Evolutionary conservation across 306 rosid species (phyloP).

Genomic region (Cucurbita pepo): DNA sequence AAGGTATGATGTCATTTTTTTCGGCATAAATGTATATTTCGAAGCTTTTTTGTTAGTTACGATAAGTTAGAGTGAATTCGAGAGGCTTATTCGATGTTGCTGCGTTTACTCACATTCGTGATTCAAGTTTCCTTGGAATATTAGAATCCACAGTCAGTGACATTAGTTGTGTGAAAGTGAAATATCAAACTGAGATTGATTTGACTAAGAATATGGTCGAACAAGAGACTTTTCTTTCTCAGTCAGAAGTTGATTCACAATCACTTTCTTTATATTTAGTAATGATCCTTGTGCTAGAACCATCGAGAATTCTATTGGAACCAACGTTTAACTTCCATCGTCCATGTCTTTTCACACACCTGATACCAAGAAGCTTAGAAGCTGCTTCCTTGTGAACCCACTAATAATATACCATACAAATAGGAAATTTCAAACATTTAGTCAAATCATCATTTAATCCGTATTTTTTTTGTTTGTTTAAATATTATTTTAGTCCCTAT

Average conservation of each 20-base stretch:
- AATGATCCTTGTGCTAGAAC: neutral
- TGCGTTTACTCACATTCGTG: neutral
- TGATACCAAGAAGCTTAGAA: neutral
- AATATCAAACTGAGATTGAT: neutral
- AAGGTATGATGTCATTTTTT: constrained; percentile 14
- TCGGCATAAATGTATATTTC: neutral
- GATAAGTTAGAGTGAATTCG: neutral
- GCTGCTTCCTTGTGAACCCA: neutral
- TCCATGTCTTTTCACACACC: neutral
- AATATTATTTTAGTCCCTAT: too few relatives aligned
- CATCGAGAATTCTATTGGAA: neutral
- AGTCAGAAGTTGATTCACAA: neutral
- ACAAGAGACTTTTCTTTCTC: neutral
- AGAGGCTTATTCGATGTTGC: neutral
- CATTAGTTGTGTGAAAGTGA: neutral
- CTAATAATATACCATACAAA: neutral
- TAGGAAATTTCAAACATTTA: neutral
- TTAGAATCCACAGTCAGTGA: neutral
- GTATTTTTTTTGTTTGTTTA: neutral
- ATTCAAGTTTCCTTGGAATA: neutral
- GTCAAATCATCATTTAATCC: neutral
- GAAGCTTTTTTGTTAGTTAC: neutral
- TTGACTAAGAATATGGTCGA: neutral
- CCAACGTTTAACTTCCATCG: neutral
- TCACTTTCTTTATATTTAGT: neutral